Conservation (phyloP, 1,284 basidiomycete genomes). For the Vanrija pseudolonga region DNA sequence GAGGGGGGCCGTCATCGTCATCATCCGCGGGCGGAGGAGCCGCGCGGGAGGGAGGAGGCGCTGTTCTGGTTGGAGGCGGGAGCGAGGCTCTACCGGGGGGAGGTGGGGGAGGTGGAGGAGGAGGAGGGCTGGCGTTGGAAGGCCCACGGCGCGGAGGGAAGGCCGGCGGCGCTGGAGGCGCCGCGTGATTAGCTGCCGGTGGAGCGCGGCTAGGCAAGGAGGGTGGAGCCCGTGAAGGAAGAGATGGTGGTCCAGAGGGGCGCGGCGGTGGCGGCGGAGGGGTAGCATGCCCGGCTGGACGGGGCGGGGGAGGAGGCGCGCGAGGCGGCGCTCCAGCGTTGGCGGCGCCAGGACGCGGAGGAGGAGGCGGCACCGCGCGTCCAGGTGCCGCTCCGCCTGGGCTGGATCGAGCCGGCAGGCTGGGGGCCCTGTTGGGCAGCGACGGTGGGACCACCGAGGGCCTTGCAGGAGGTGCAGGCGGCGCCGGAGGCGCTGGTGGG, state of each 20-base stretch:
- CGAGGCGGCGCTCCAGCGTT: conserved; percentile 13
- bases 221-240: conserved; percentile 31
- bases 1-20: conserved; percentile 30
- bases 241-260: conserved; percentile 42
- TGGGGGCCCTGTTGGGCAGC: too few species aligned
- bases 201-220: conserved; percentile 23
- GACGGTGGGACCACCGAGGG: conserved; percentile 10
- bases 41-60: conserved; percentile 30
- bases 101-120: conserved; percentile 52
- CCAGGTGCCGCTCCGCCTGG: not conserved
- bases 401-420: not conserved
- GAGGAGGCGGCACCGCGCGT: conserved; percentile 39
- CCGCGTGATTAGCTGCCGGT: conserved; percentile 26
- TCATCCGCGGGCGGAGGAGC: conserved; percentile 11
- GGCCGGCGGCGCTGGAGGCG: conserved; percentile 17
- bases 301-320: conserved; percentile 37
- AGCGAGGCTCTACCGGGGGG: conserved; percentile 12
- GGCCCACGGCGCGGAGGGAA: conserved; percentile 26
- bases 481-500: conserved; percentile 43
- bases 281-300: too few species aligned
- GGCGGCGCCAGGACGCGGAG: conserved; percentile 41
- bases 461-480: conserved; percentile 33
- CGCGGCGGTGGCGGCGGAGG: conserved; percentile 36
- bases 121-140: conserved; percentile 42
- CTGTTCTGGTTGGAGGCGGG: conserved; percentile 11